Base-by-base conservation (phyloP, 768 basidiomycete genomes). In the Russula emetica region DNA sequence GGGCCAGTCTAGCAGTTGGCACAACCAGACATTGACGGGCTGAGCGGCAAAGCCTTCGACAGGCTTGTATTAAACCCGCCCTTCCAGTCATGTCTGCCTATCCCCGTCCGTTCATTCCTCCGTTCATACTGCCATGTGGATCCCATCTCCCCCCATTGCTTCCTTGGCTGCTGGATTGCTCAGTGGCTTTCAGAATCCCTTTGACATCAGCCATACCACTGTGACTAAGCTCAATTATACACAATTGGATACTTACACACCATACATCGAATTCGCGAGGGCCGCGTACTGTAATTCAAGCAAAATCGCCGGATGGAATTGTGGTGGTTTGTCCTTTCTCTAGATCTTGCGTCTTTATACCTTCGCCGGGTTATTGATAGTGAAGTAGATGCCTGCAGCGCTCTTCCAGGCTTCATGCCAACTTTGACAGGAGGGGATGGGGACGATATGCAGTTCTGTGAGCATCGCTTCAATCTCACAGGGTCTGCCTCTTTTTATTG, bases 241-340 rank as follows among this genome's bases (percentile, higher is more conserved):
- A 0, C 71, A 78, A 54, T 69, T 82, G 49, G 59, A 74, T 13
- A 72, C 63, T n/a, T 75, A 81, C 30, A 72, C 75, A 0, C 82
- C 82, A 10, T 84, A 76, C 58, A 77, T 80, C 0, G 75, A 82
- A 69, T 81, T 85, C 69, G 81, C 84, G 26, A 75, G 81, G 32
- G 84, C 83, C 1, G 80, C 83, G 18, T 85, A 85, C 70, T 85
- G 84, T 65, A 44, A 74, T 5, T 73, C 78, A 2, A 70, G 66
- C 63, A 73, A 70, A 51, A 63, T 80, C 20, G 68, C 69, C 20
- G 74, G 66, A 32, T 83, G 81, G 80, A 55, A 69, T 1, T 86
- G 80, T 67, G 79, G 83, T 62, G 70, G 79, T 79, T 69, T 55
- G 72, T 70, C 51, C 59, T 40, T 56, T 55, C 67, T 22, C 3